Evolutionary conservation across 2,329 filamentous ascomycete genomes (phyloP), one percentile per base, ranked within the genome.

Genomic region (Exserohilum turcica): DNA sequence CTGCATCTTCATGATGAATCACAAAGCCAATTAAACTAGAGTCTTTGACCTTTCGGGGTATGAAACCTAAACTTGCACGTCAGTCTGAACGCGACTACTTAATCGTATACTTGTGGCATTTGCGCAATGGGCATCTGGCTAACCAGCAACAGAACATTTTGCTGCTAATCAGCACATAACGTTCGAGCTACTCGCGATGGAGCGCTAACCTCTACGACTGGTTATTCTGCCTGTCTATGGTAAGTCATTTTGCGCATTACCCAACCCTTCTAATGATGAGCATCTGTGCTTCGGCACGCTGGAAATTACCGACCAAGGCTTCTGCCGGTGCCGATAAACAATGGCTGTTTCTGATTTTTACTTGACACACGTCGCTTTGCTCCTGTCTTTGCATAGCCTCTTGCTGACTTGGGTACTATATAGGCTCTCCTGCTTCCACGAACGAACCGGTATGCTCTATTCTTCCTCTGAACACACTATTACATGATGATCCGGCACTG

Each of bases 401-500:
- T 54, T 60, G 61, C 59, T 68, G 52, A 67, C 47, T 38, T 21
- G 16, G 37, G 42, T 24, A 27, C 43, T 39, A 24, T 49, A 40
- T 16, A 62, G 56, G 38, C 9, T 16, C n/a, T 9, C 15, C 27
- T 6, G 8, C 27, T 19, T 15, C 38, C 13, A 2, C 32, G 15
- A 12, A 24, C 32, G 43, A 29, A 48, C 36, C 64, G 74, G 68
- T 73, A 68, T 54, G 63, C 56, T 54, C 45, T 38, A 47, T 42
- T 54, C 63, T 60, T 58, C 36, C 36, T 36, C 35, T 48, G 56
- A 52, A 13, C 35, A 40, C 29, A 39, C 52, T 36, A 53, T 60
- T 74, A 69, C 66, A 85, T 90, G 90, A 93, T 92, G 90, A 91
- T 56, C 89, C 82, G 90, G 92, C 92, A 96, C 92, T 96, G 92